These are phyloP conservation scores for Sporothrix schenckii DNA, from an alignment of 2,329 filamentous ascomycete genomes.

Conservation along the genomic window DNA sequence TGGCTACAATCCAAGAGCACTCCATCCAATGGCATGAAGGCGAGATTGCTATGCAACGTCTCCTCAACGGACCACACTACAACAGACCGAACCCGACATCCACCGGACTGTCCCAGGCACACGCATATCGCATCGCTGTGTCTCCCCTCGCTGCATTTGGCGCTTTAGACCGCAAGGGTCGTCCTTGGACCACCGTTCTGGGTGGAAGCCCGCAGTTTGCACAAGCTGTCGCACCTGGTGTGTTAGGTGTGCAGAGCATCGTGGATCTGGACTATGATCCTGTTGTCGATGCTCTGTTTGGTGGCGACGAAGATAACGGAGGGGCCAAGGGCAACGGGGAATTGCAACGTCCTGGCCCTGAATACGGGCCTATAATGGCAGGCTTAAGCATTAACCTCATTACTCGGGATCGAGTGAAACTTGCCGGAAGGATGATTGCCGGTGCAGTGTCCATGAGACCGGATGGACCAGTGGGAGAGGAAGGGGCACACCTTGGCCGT, in stretches of 20 bases:
- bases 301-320: slow-evolving; percentile 43
- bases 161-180: slow-evolving; percentile 64
- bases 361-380: slow-evolving; percentile 47
- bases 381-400: slow-evolving; percentile 67
- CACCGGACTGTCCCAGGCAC: slow-evolving; percentile 63
- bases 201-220: slow-evolving; percentile 74
- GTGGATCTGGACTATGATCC: slow-evolving; percentile 69
- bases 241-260: slow-evolving; percentile 65
- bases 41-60: slow-evolving; percentile 65
- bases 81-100: slow-evolving; percentile 66
- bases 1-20: slow-evolving; percentile 19
- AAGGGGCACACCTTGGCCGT: slow-evolving; percentile 38
- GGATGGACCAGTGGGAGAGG: slow-evolving; percentile 40
- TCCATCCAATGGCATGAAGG: slow-evolving; percentile 62
- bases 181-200: slow-evolving; percentile 78
- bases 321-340: slow-evolving; percentile 42
- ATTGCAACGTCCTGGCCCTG: slow-evolving; percentile 47
- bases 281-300: slow-evolving; percentile 66
- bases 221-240: slow-evolving; percentile 60
- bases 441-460: slow-evolving; percentile 54
- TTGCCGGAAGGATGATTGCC: slow-evolving; percentile 69
- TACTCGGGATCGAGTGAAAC: slow-evolving; percentile 71
- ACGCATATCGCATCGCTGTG: slow-evolving; percentile 61
- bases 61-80: slow-evolving; percentile 59
- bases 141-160: slow-evolving; percentile 74